These are phyloP conservation scores for Perilla frutescens DNA, from an alignment of 257 asterid genomes.

Conservation along the genomic window DNA sequence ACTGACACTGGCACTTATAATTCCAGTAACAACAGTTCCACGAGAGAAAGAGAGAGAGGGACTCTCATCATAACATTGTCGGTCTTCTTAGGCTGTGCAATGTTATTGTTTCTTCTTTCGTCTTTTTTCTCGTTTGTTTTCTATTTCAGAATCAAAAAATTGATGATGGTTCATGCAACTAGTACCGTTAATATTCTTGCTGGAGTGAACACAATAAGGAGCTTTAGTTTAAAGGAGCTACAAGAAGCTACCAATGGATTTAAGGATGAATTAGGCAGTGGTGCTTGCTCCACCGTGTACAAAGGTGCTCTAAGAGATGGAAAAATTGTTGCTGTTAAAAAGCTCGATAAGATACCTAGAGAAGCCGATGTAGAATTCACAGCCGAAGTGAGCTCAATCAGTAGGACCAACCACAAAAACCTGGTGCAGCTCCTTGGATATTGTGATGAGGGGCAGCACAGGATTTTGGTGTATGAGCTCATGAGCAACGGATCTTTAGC, in stretches of 20 bases:
- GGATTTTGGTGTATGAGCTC: no score
- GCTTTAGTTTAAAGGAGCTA: neutral
- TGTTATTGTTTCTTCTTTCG: neutral
- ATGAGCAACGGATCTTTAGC: no score
- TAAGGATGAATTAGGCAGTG: constrained; percentile 38
- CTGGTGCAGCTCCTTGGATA: constrained; percentile 50
- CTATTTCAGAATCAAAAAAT: neutral
- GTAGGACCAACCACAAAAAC: no score
- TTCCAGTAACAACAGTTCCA: neutral
- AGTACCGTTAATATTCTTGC: neutral
- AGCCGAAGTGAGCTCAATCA: no score
- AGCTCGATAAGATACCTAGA: constrained; percentile 34
- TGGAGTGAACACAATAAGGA: constrained; percentile 16
- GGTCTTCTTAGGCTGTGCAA: constrained; percentile 16
- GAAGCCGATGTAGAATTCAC: constrained; percentile 38
- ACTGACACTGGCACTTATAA: no score
- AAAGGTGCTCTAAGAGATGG: constrained; percentile 24
- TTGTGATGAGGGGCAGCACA: constrained; percentile 46
- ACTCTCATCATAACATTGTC: no score
- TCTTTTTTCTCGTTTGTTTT: neutral
- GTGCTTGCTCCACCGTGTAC: constrained; percentile 37
- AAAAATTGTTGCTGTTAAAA: no score
- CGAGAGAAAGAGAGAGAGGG: neutral
- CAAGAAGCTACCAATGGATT: constrained; percentile 32
- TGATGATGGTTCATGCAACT: neutral